Evolutionary conservation across 768 basidiomycete genomes (phyloP).

Genomic region (Leccinum subgranulosum): DNA sequence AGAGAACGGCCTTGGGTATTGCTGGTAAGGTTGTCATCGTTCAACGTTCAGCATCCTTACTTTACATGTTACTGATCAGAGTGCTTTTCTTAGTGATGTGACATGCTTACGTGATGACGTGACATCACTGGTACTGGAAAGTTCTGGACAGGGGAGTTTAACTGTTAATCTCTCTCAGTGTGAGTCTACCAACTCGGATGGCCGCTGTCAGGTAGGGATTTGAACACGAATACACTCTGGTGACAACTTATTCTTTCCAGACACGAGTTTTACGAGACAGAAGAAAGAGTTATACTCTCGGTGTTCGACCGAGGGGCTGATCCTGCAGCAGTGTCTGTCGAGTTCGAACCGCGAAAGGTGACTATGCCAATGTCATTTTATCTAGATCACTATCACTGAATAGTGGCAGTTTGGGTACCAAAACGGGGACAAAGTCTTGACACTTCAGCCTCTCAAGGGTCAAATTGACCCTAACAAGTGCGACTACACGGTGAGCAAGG

Average conservation of each 20-base stretch:
- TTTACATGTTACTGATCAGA: not conserved
- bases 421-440: slow-evolving; percentile 67
- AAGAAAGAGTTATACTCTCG: slow-evolving; percentile 68
- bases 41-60: no score
- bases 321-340: slow-evolving; percentile 55
- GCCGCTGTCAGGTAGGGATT: slow-evolving; percentile 25
- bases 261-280: slow-evolving; percentile 87
- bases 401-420: slow-evolving; percentile 38
- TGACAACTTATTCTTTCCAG: slow-evolving; percentile 33
- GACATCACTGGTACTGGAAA: slow-evolving; percentile 22
- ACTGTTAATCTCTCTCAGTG: not conserved
- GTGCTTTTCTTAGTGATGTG: not conserved
- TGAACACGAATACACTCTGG: not conserved
- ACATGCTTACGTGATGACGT: slow-evolving; percentile 14
- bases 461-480: slow-evolving; percentile 67
- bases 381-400: slow-evolving; percentile 3
- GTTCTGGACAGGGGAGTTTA: slow-evolving; percentile 19
- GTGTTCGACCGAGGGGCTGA: slow-evolving; percentile 79
- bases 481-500: slow-evolving; percentile 68
- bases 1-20: slow-evolving; percentile 74
- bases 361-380: slow-evolving; percentile 5
- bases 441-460: slow-evolving; percentile 77
- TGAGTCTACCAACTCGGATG: slow-evolving; percentile 17
- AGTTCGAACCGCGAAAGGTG: slow-evolving; percentile 66
- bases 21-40: slow-evolving; percentile 22